Conservation (phyloP, 23 red algal species). For the Gracilaria gracilis region DNA sequence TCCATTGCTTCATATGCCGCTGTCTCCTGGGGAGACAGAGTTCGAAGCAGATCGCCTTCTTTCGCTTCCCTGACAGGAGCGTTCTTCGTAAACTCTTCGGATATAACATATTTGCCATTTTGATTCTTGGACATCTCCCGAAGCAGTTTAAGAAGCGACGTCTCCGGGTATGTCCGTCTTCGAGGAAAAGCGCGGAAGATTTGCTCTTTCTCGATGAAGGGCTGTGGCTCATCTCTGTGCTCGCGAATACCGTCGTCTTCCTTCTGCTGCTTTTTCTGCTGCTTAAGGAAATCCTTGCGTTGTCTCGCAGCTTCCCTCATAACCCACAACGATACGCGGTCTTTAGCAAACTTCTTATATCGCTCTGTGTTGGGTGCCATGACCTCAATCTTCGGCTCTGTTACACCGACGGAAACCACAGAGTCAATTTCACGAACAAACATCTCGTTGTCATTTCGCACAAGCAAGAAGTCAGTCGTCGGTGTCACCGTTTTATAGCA, state of each 20-base stretch:
- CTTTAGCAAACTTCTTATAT: constrained; percentile 80
- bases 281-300: constrained; percentile 68
- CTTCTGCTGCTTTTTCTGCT: constrained; percentile 44
- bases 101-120: constrained; percentile 71
- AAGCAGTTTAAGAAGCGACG: constrained; percentile 65
- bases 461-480: constrained; percentile 77
- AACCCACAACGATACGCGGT: constrained; percentile 83
- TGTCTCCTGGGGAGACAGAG: constrained; percentile 86
- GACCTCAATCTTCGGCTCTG: constrained; percentile 88
- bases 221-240: constrained; percentile 27
- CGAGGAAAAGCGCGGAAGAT: constrained; percentile 56
- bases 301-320: constrained; percentile 75
- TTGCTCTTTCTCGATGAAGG: constrained; percentile 61
- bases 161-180: constrained; percentile 73
- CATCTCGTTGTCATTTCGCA: constrained; percentile 65
- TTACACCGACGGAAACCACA: constrained; percentile 76
- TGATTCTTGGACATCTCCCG: constrained; percentile 82
- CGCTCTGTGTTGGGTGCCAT: constrained; percentile 94
- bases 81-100: constrained; percentile 69
- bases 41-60: constrained; percentile 83
- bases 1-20: constrained; percentile 98
- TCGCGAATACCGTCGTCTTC: neutral
- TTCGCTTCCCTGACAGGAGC: constrained; percentile 39
- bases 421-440: constrained; percentile 95
- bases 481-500: constrained; percentile 24